Conservation (phyloP, 345 rosid species). For the Odontarrhena argentea region DNA sequence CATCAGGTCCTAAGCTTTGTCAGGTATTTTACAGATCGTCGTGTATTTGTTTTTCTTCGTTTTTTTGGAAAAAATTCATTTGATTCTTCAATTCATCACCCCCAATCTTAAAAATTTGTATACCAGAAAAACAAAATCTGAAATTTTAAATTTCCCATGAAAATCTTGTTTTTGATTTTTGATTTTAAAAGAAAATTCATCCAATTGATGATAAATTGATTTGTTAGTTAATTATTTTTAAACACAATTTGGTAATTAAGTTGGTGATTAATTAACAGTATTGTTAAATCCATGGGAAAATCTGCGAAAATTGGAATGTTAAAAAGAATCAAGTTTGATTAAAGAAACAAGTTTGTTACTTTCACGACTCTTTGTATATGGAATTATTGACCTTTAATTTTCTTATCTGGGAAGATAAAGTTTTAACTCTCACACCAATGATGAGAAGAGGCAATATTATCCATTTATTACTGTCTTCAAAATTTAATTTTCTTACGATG, state of each 20-base stretch:
- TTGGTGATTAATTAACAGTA: not conserved
- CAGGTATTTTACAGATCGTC: slow-evolving; percentile 48
- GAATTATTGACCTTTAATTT: not conserved
- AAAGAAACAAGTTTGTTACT: not conserved
- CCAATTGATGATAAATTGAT: not conserved
- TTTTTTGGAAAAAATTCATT: not conserved
- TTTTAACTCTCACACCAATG: not conserved
- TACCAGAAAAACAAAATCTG: too few species aligned
- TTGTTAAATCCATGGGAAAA: not conserved
- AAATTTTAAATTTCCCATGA: too few species aligned
- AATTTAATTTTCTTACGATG: not conserved
- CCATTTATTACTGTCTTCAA: not conserved
- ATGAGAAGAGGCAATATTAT: slow-evolving; percentile 2
- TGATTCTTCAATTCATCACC: not conserved
- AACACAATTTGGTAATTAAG: too few species aligned
- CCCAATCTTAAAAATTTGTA: not conserved
- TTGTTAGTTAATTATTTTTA: too few species aligned
- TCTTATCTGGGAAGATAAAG: not conserved
- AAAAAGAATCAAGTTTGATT: not conserved
- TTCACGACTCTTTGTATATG: not conserved
- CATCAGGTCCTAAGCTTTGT: slow-evolving; percentile 53
- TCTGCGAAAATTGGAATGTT: not conserved
- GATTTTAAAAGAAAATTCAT: not conserved
- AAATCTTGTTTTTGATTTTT: not conserved
- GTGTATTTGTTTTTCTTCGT: slow-evolving; percentile 1